These are phyloP conservation scores for Coemansia sp. DNA, from an alignment of 192 early-diverging fungal genomes.

Conservation along the genomic window DNA sequence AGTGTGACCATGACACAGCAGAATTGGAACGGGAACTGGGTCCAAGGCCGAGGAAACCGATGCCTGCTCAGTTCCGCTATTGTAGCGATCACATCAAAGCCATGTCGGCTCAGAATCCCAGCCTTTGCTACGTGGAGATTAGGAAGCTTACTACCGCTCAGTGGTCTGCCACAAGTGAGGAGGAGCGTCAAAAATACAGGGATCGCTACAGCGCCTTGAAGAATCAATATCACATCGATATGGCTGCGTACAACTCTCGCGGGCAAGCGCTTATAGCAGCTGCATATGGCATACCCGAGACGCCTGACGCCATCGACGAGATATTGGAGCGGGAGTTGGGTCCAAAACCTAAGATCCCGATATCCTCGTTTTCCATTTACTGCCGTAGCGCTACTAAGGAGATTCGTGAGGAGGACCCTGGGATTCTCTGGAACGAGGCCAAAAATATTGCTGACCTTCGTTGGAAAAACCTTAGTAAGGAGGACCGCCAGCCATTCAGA, in stretches of 20 bases:
- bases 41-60: neutral
- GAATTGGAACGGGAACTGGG: neutral
- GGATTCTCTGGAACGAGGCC: too few relatives aligned
- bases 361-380: neutral
- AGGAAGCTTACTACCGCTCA: neutral
- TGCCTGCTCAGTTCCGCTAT: neutral
- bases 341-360: neutral
- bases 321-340: neutral
- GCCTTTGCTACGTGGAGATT: neutral
- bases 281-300: too few relatives aligned
- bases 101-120: neutral
- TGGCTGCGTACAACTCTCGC: neutral
- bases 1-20: too few relatives aligned
- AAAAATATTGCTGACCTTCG: neutral
- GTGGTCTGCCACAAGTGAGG: neutral
- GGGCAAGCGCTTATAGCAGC: too few relatives aligned
- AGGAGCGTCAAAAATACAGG: neutral
- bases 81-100: neutral
- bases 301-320: neutral
- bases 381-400: neutral
- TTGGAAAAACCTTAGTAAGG: neutral
- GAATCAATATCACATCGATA: neutral
- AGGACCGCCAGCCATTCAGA: neutral
- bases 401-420: neutral
- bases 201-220: neutral